Conservation (phyloP, 192 early-diverging fungal species). For the Dissophora globulifera region DNA sequence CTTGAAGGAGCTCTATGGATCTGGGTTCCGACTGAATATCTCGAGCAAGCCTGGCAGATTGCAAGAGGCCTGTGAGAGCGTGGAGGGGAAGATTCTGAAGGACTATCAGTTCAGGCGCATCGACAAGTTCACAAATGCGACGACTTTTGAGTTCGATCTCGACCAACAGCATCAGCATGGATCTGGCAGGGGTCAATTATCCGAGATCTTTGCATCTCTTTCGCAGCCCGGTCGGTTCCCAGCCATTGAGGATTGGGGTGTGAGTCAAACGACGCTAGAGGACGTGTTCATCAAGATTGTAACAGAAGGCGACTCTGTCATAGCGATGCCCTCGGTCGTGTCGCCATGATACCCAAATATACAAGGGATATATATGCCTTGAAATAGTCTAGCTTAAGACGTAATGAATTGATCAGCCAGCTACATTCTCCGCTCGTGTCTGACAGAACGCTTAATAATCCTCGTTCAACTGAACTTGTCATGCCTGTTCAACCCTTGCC, state of each 20-base stretch:
- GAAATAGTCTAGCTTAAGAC: too few relatives aligned
- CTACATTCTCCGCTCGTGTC: too few relatives aligned
- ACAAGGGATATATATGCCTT: too few relatives aligned
- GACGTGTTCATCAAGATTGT: conserved; percentile 72
- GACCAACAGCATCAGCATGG: conserved; percentile 56
- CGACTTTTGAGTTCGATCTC: conserved; percentile 46
- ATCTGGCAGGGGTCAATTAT: conserved; percentile 48
- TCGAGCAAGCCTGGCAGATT: conserved; percentile 8
- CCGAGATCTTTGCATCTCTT: conserved; percentile 64
- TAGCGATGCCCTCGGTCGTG: conserved; percentile 33
- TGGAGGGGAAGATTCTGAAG: conserved; percentile 13
- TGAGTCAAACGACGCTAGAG: conserved; percentile 72
- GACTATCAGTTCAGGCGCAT: conserved; percentile 21
- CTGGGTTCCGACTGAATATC: conserved; percentile 61
- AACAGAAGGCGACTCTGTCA: conserved; percentile 40
- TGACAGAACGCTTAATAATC: too few relatives aligned
- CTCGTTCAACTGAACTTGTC: too few relatives aligned
- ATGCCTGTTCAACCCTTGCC: too few relatives aligned
- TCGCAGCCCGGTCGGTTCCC: conserved; percentile 53
- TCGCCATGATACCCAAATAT: conserved; percentile 2
- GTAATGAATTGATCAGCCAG: too few relatives aligned
- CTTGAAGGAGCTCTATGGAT: conserved; percentile 64
- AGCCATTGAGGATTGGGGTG: conserved; percentile 74
- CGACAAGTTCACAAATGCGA: conserved; percentile 51
- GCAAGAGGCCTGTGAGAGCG: conserved; percentile 22